These are phyloP conservation scores for Macadamia integrifolia DNA, from an alignment of 164 flowering plant genomes.

Conservation along the genomic window DNA sequence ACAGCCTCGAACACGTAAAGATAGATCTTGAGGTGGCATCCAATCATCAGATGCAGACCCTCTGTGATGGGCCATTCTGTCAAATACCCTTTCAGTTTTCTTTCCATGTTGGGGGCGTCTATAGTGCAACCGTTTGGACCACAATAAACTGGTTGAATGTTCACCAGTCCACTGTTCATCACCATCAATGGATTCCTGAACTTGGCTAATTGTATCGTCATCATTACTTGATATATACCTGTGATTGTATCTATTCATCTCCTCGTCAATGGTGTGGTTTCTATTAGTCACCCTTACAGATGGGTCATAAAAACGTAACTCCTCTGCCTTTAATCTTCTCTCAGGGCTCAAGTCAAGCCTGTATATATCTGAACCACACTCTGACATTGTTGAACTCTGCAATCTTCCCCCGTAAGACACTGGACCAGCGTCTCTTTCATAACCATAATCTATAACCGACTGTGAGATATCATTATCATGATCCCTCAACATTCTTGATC, in stretches of 20 bases:
- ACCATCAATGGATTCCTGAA: conserved; percentile 7
- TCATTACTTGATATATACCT: conserved; percentile 14
- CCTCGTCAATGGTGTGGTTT: conserved; percentile 16
- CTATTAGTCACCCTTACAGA: conserved; percentile 17
- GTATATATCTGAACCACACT: conserved; percentile 15
- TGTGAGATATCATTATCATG: conserved; percentile 13
- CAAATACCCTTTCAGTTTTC: conserved; percentile 5
- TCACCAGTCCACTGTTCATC: conserved; percentile 17
- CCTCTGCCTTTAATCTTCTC: conserved; percentile 14
- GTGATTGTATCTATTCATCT: conserved; percentile 14
- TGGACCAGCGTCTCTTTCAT: conserved; percentile 20
- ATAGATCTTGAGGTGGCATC: conserved; percentile 5
- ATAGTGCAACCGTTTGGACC: conserved; percentile 13
- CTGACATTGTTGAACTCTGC: conserved; percentile 9
- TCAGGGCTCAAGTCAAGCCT: conserved; percentile 13
- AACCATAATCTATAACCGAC: conserved; percentile 18
- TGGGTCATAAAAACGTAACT: conserved; percentile 13
- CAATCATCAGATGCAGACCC: conserved; percentile 8
- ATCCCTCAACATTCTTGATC: conserved; percentile 1
- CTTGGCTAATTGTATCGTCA: conserved; percentile 14
- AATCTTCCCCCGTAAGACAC: conserved; percentile 17
- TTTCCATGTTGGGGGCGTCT: conserved; percentile 10
- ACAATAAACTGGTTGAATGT: conserved; percentile 8
- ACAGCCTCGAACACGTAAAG: conserved; percentile 8
- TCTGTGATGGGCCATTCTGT: conserved; percentile 4